Evolutionary conservation across 306 rosid species (phyloP).

Genomic region (Glycine tomentella): DNA sequence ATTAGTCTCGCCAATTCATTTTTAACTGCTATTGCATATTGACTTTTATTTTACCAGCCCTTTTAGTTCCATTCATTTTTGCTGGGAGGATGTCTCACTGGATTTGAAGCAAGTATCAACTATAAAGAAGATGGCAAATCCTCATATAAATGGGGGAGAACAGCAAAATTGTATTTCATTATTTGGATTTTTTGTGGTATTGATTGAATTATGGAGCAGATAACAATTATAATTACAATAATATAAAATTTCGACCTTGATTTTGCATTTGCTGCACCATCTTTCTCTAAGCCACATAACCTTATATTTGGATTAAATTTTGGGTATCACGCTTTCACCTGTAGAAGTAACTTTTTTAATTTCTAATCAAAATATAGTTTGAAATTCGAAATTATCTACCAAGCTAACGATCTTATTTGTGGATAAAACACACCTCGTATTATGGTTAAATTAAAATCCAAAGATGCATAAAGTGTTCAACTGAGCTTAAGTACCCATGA

Average conservation of each 20-base stretch:
- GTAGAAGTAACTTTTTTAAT: too few relatives aligned
- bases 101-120: constrained; percentile 4
- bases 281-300: background rate
- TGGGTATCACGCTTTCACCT: background rate
- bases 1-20: background rate
- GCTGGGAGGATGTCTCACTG: constrained; percentile 8
- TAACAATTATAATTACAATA: background rate
- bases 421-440: too few relatives aligned
- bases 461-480: background rate
- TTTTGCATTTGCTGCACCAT: background rate
- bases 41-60: too few relatives aligned
- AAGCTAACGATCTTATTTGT: too few relatives aligned
- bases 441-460: background rate
- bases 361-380: background rate
- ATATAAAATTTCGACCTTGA: too few relatives aligned
- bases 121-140: too few relatives aligned
- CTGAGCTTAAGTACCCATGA: background rate
- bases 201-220: background rate
- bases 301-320: background rate
- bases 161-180: too few relatives aligned
- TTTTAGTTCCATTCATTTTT: background rate
- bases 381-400: too few relatives aligned
- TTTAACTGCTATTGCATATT: background rate
- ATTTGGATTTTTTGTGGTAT: too few relatives aligned
- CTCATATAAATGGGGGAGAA: too few relatives aligned